A percentile compares a stretch with the other conserved stretches of the same genome.
Evolutionary conservation across 108 stramenopile species (phyloP).

Genomic region (Nitzschia sp.): DNA sequence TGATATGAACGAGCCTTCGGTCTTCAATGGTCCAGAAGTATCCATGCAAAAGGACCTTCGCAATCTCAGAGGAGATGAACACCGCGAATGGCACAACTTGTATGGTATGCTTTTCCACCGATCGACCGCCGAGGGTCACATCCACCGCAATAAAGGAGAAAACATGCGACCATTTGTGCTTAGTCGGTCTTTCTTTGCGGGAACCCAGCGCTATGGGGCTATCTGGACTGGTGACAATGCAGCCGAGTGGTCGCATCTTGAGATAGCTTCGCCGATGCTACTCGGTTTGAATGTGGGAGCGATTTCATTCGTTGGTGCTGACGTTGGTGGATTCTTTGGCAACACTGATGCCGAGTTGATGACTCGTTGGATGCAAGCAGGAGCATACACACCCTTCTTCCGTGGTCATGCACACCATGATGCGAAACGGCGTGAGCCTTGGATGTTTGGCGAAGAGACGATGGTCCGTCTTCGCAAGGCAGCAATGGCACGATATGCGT

Average conservation of each 20-base stretch:
- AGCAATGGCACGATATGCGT: constrained; percentile 92
- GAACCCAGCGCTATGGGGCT: constrained; percentile 94
- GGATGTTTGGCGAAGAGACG: constrained; percentile 96
- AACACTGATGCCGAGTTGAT: constrained; percentile 96
- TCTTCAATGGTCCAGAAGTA: constrained; percentile 99
- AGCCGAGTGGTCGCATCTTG: constrained; percentile 94
- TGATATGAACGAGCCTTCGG: constrained; percentile 98
- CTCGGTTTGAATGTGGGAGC: constrained; percentile 92
- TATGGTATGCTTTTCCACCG: constrained; percentile 98
- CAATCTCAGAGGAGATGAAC: constrained; percentile 91
- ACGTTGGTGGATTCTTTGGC: constrained; percentile 99
- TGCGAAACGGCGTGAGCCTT: constrained; percentile 95
- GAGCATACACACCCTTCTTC: constrained; percentile 98
- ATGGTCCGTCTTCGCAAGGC: constrained; percentile 78
- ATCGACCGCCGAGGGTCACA: constrained; percentile 93
- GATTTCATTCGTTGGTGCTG: constrained; percentile 96
- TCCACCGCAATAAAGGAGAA: constrained; percentile 63
- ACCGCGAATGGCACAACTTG: constrained; percentile 99
- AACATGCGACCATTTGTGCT: constrained; percentile 95
- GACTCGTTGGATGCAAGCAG: constrained; percentile 99
- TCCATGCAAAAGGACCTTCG: constrained; percentile 92
- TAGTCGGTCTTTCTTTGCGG: constrained; percentile 95
- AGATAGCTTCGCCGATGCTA: constrained; percentile 94
- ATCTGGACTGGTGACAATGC: constrained; percentile 99
- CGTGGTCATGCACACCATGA: constrained; percentile 99